Percentiles rank a stretch among this genome's conserved stretches.
Conservation (phyloP, 768 basidiomycete species). For the Boletus tylopilopsis region DNA sequence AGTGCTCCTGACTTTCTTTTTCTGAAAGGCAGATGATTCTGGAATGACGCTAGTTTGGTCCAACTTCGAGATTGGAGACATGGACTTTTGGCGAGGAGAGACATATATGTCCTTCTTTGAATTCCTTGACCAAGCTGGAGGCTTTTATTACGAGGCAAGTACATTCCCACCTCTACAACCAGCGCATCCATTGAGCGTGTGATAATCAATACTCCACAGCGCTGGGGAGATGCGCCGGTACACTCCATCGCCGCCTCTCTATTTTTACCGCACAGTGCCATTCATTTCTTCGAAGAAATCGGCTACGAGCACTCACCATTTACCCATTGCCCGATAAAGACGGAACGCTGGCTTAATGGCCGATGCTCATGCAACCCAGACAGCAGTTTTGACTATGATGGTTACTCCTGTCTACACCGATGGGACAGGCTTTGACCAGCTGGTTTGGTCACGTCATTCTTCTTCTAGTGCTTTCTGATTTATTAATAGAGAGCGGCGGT, state of each 20-base stretch:
- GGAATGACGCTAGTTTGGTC: constrained; percentile 64
- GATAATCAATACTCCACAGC: constrained; percentile 36
- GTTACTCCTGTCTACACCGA: constrained; percentile 24
- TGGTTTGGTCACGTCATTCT: not conserved
- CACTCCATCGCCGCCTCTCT: constrained; percentile 91
- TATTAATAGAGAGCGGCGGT: not conserved
- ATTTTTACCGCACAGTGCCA: constrained; percentile 81
- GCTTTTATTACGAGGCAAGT: constrained; percentile 82
- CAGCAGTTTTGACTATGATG: constrained; percentile 26
- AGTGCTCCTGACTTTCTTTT: constrained; percentile 15
- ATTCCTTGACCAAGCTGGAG: constrained; percentile 72
- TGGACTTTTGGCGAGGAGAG: constrained; percentile 83
- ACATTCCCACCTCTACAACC: not conserved
- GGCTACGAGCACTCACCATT: constrained; percentile 37
- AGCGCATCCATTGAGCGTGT: not conserved
- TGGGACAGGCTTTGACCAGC: constrained; percentile 13
- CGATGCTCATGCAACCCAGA: constrained; percentile 26
- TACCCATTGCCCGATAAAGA: constrained; percentile 23
- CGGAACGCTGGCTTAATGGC: constrained; percentile 17
- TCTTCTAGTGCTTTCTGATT: not conserved
- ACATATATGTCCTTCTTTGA: constrained; percentile 85
- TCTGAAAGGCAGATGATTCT: not conserved
- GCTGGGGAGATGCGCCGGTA: constrained; percentile 93
- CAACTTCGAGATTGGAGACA: constrained; percentile 88
- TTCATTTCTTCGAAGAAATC: constrained; percentile 95